Base-by-base conservation (phyloP, 192 early-diverging fungal species). In the Paraglomus brasilianum region DNA sequence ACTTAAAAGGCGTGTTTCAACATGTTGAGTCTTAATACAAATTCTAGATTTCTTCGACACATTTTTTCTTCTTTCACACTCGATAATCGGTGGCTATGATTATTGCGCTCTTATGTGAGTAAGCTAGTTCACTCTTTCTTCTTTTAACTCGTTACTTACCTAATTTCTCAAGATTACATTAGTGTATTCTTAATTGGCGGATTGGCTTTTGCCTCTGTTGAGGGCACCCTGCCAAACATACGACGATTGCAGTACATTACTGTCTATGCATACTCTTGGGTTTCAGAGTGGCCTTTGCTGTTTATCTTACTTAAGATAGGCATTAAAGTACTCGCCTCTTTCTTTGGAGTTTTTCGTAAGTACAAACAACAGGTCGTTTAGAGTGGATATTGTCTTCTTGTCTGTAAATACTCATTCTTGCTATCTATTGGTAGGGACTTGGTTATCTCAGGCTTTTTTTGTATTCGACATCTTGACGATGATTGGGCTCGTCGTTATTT, bases 281-380 rank as follows among this genome's bases (percentile, higher is more conserved):
- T 61, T n/a, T 61, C 58, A 21, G 58, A 61, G 44, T 61, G 58
- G 58, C 58, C 58, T 6, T 42, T 61, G 39, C 58, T 42, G 5
- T 38, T 61, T 40, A 61, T 61, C 40, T 7, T 40, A 4, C 8
- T 61, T 14, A 61, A 61, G 44, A 61, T 61, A 43, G 40, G 40
- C 5, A 38, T 61, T 8, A 61, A 43, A 5, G 21, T n/a, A 13
- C 17, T 61, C 4, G 58, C 58, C 10, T 61, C 58, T 8, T 13
- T 40, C 13, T 19, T 40, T 17, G 58, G 58, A 10, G 58, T 61
- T 17, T 61, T 61, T 42, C 38, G 58, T 61, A 42, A 61, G 58
- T 61, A 5, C 44, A 61, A 5, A 30, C 30, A 3, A 1, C 30
- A 30, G 30, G 30, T 30, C 30, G 30, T 30, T 30, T 30, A 30